Percentiles rank a stretch among this genome's conserved stretches.
Conservation (phyloP, 208 protist species). For the Tritrichomonas foetus region DNA sequence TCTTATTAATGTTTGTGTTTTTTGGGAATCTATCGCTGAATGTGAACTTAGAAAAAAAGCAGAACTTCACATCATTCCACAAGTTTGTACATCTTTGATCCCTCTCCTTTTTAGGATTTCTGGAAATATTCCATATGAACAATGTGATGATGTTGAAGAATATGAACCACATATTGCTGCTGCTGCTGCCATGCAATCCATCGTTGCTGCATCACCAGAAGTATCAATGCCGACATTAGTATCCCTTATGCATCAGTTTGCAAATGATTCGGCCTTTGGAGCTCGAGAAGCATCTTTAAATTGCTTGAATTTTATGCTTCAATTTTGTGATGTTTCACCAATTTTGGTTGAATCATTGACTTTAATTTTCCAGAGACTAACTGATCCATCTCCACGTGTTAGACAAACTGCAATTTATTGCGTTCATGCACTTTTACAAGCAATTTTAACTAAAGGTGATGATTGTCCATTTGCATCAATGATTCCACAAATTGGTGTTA, state of each 20-base stretch:
- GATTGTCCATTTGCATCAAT: not conserved
- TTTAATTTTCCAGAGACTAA: not conserved
- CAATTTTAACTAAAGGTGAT: not conserved
- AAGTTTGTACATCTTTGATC: not conserved
- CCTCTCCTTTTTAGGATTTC: not conserved
- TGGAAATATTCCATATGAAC: not conserved
- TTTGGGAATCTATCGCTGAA: not conserved
- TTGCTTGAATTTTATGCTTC: not conserved
- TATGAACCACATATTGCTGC: not conserved
- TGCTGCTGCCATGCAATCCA: not conserved
- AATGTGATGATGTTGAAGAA: not conserved
- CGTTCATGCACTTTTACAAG: not conserved
- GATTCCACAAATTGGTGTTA: not conserved
- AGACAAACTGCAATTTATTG: not conserved
- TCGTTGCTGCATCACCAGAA: not conserved
- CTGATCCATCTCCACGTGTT: not conserved
- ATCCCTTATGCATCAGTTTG: not conserved
- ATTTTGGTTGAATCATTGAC: not conserved
- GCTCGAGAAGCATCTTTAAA: not conserved
- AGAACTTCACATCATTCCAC: not conserved
- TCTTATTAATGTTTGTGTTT: not conserved
- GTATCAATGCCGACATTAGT: not conserved
- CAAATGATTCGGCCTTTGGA: not conserved
- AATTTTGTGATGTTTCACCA: not conserved
- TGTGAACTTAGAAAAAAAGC: not conserved